Base-by-base conservation (phyloP, 768 basidiomycete genomes). In the Auricularia heimuer region DNA sequence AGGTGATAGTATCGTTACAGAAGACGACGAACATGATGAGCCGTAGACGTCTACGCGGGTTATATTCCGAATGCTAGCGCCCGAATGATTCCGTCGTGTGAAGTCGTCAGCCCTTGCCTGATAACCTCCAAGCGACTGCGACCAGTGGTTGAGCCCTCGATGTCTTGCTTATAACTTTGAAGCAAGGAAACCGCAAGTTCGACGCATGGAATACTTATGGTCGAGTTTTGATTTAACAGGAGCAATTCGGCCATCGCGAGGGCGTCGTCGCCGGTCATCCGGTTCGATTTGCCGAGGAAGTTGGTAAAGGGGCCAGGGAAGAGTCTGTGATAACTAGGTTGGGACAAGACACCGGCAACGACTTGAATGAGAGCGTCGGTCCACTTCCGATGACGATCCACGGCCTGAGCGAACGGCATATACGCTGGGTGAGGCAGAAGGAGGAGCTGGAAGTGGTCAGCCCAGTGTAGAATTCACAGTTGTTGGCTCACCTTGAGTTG, bases 1-100 rank as follows among this genome's bases (percentile, higher is more conserved):
- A 42, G 63, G 35, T 3, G 65, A 65, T 14, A 60, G 63, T 62
- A 18, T 66, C 37, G 24, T 61, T 66, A 36, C 54, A 64, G 44
- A 66, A n/a, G 36, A 63, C 63, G 65, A 51, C 16, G 21, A 14
- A 18, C 47, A 51, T 18, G 47, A 18, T 18, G 47, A 51, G 47
- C 18, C 21, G 18, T 51, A 51, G 47, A 51, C 47, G 11, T 6
- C 47, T 10, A 29, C 33, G 33, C 12, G 8, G 16, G 34, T 35
- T 60, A 60, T 29, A 60, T 29, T 10, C 8, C 33, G 56, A 60
- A 60, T 60, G 24, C 56, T 7, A 60, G 56, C 6, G 24, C 56
- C 7, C 24, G 56, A 14, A 60, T 60, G 33, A 60, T 35, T 24
- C 29, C 56, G 18, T 60, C 56, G 8, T 33, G 8, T 8, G 56